phyloP scores from a whole-genome alignment of 2,329 filamentous ascomycete species.

The Pseudogymnoascus sp. region DNA sequence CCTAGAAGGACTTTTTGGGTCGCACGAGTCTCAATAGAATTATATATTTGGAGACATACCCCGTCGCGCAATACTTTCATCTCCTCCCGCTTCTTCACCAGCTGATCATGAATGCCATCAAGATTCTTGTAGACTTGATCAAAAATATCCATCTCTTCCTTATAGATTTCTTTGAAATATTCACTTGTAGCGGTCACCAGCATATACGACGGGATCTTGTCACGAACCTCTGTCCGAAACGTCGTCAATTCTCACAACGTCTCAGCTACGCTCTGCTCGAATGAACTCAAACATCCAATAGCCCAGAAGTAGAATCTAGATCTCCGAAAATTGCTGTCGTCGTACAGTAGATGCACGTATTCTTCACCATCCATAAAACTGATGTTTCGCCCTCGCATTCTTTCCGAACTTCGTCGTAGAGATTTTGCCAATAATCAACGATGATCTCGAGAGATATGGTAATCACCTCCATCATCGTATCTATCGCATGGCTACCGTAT shows the following conservation, averaged over 20 bases:
- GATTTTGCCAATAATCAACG: not conserved
- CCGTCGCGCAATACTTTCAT: not conserved
- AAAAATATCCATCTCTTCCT: not conserved
- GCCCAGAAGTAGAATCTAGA: constrained; percentile 24
- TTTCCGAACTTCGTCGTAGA: not conserved
- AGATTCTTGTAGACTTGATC: not conserved
- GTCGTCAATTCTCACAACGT: constrained; percentile 8
- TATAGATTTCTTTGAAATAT: not conserved
- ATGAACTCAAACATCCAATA: constrained; percentile 19
- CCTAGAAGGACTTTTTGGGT: not conserved
- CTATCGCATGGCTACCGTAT: not conserved
- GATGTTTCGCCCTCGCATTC: not conserved
- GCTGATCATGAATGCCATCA: not conserved
- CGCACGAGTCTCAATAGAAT: not conserved
- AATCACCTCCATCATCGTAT: not conserved
- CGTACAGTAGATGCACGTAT: constrained; percentile 17
- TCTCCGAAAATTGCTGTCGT: constrained; percentile 22
- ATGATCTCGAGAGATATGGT: not conserved
- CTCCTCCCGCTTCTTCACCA: not conserved
- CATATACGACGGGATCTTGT: not conserved
- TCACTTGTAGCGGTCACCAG: too few relatives aligned
- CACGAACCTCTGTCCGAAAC: not conserved
- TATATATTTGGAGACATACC: not conserved
- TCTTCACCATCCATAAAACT: not conserved
- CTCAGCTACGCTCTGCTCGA: constrained; percentile 17